Evolutionary conservation across 1,284 basidiomycete genomes (phyloP), one percentile per base, ranked within the genome.

Genomic region (Cryptococcus wingfieldii): DNA sequence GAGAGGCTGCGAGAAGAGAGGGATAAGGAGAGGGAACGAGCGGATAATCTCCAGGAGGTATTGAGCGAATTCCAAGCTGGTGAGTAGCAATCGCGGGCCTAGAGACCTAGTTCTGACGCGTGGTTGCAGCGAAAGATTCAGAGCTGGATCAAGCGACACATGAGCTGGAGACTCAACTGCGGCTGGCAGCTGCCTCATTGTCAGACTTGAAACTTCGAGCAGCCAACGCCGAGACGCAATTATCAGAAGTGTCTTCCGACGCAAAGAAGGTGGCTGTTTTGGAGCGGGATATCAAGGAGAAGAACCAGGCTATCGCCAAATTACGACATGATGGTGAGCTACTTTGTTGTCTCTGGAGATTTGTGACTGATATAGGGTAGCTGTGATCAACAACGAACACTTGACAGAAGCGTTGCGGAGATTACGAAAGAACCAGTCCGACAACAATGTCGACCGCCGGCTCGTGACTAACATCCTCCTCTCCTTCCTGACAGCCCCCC

Each of bases 311-410:
- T 5, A 90, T 97, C 43, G 88, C 88, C 50, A 98, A 98, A 75
- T 79, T 98, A 61, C 83, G 94, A 51, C 94, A 98, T 70, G 94
- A 98, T 83, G 86, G 92, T 93, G 62, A 45, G 79, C 74, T 38
- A n/a, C 4, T 9, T 10, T 23, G 6, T 4, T 37, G 19, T 5
- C 9, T 6, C n/a, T 13, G 19, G 27, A 19, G 13, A n/a, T 16
- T 23, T 16, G 37, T 3, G 45, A 27, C 46, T 47, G 13, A 47
- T 47, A 23, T 71, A 28, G 60, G 50, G 23, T 63, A 94, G 92
- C 88, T 48, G 90, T 96, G 9, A 93, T 98, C 55, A 86, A 95
- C 70, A 98, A 98, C 68, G 95, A 98, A 71, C 95, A 99, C 69
- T 82, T 99, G 8, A 97, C 93, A 64, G 94, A 98, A 75, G 94